These are phyloP conservation scores for Ceratocystis eucalypticola DNA, from an alignment of 2,329 filamentous ascomycete species.

Conservation along the genomic window DNA sequence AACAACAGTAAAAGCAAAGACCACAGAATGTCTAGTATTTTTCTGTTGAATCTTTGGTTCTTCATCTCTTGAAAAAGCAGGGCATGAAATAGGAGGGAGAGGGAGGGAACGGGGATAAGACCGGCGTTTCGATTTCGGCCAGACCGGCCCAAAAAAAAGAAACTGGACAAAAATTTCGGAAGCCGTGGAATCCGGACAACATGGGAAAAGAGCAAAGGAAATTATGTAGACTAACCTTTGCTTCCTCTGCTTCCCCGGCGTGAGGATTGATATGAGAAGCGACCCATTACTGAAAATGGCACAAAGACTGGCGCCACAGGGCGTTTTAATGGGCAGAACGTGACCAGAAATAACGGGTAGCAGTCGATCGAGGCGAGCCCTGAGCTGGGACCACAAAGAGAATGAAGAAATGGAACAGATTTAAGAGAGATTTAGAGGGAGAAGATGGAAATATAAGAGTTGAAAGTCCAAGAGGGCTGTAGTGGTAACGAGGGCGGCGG, in stretches of 20 bases:
- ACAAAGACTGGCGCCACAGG: background rate
- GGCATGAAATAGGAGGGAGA: background rate
- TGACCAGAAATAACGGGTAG: background rate
- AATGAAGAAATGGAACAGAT: background rate
- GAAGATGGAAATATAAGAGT: background rate
- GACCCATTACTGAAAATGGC: background rate
- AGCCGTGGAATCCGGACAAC: background rate
- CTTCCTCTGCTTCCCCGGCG: slow-evolving; percentile 5
- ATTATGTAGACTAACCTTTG: slow-evolving; percentile 1
- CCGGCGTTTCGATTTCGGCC: background rate
- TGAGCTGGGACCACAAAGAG: background rate
- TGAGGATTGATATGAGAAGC: background rate
- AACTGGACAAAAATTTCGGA: background rate
- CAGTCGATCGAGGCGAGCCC: background rate
- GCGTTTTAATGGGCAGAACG: background rate
- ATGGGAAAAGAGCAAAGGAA: background rate
- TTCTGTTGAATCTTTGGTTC: background rate
- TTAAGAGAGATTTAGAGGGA: background rate
- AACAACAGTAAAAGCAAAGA: background rate
- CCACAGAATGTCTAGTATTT: background rate
- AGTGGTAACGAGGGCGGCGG: background rate
- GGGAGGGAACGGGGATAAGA: background rate
- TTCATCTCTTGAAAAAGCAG: background rate
- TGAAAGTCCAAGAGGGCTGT: background rate
- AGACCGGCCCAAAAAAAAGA: background rate